Conservation (phyloP, 306 rosid genomes). For the Crotalaria pallida region DNA sequence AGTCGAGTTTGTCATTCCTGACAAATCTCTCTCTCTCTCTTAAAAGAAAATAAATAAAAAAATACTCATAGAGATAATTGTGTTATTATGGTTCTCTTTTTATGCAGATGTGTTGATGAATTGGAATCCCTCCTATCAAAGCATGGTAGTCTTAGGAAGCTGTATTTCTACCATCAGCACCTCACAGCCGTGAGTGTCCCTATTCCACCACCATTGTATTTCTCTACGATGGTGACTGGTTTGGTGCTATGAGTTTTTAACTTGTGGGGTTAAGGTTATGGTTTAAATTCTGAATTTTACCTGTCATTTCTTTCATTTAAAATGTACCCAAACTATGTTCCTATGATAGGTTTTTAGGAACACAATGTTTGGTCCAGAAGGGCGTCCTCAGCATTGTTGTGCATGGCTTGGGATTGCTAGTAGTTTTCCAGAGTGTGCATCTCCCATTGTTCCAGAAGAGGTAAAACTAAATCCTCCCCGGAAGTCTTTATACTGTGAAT, state of each 20-base stretch:
- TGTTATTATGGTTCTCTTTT: slow-evolving; percentile 17
- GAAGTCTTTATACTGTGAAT: not conserved
- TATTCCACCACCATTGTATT: not conserved
- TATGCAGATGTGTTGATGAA: slow-evolving; percentile 88
- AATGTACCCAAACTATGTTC: slow-evolving; percentile 17
- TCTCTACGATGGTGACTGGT: slow-evolving; percentile 12
- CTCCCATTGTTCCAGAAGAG: slow-evolving; percentile 93
- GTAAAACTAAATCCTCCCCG: slow-evolving; percentile 31
- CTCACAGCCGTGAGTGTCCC: slow-evolving; percentile 74
- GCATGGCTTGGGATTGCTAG: slow-evolving; percentile 99
- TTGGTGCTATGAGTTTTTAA: not conserved
- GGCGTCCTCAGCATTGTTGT: slow-evolving; percentile 99
- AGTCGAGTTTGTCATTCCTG: not conserved
- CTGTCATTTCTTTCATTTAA: slow-evolving; percentile 24
- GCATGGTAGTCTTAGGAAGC: slow-evolving; percentile 89
- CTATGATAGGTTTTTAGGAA: slow-evolving; percentile 78
- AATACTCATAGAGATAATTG: slow-evolving; percentile 3
- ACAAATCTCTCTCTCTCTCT: not conserved
- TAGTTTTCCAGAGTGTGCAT: slow-evolving; percentile 97
- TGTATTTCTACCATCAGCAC: slow-evolving; percentile 93
- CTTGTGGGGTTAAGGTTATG: not conserved
- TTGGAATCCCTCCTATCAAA: slow-evolving; percentile 83
- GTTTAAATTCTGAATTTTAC: slow-evolving; percentile 16
- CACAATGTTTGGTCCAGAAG: slow-evolving; percentile 99
- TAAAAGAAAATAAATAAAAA: not conserved